Conservation (phyloP, 768 basidiomycete genomes). For the Tylopilus vinaceipallidus region DNA sequence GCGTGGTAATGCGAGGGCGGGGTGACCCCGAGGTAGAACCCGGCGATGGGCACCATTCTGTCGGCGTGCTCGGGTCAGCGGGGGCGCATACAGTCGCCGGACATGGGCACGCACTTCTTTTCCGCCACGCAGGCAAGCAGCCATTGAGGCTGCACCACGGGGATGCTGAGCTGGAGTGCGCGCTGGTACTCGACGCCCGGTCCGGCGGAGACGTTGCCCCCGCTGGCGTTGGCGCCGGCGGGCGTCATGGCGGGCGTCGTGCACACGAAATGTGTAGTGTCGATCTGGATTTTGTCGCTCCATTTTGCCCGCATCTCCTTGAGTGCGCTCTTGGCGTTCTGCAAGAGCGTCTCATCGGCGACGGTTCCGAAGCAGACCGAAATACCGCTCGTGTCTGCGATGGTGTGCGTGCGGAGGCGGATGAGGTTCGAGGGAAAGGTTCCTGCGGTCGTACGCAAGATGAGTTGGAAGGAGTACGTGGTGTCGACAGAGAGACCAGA, state of each 20-base stretch:
- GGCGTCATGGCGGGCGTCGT: conserved; percentile 80
- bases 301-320: conserved; percentile 85
- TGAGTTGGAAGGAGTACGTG: conserved; percentile 92
- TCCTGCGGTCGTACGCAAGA: conserved; percentile 90
- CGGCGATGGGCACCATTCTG: conserved; percentile 85
- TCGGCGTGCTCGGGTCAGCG: conserved; percentile 1
- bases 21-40: conserved; percentile 77
- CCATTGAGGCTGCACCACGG: conserved; percentile 95
- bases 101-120: conserved; percentile 58
- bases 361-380: conserved; percentile 93
- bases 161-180: conserved; percentile 91
- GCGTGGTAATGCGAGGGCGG: conserved; percentile 39
- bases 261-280: conserved; percentile 98
- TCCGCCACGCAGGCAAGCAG: conserved; percentile 85
- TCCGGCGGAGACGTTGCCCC: conserved; percentile 48
- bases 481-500: conserved; percentile 79
- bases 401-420: conserved; percentile 86
- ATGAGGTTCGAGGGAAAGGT: conserved; percentile 84
- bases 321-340: conserved; percentile 79
- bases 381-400: conserved; percentile 93
- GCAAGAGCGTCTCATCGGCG: conserved; percentile 70
- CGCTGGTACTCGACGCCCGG: conserved; percentile 91
- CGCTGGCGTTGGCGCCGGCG: conserved; percentile 51
- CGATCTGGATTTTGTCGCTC: conserved; percentile 93
- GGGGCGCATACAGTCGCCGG: neutral